These are phyloP conservation scores for Daldinia sp. DNA, from an alignment of 2,329 filamentous ascomycete species.

Conservation along the genomic window DNA sequence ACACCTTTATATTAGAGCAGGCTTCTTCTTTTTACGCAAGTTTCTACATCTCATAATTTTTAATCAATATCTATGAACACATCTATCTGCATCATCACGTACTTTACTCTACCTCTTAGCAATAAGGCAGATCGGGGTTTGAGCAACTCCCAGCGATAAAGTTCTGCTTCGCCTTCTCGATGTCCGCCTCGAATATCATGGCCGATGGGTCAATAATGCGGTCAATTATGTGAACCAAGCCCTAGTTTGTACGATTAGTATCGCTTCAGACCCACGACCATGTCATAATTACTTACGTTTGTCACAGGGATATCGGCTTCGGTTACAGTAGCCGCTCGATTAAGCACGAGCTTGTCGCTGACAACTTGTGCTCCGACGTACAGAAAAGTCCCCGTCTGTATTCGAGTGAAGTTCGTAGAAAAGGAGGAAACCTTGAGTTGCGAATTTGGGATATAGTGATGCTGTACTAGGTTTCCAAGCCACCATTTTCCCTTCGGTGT, in stretches of 20 bases:
- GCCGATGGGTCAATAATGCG: conserved; percentile 40
- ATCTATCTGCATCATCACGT: no score
- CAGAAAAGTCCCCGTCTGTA: conserved; percentile 42
- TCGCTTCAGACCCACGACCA: no score
- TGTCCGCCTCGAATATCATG: conserved; percentile 40
- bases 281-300: conserved; percentile 26
- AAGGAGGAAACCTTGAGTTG: conserved; percentile 34
- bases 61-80: no score
- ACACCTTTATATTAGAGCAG: conserved; percentile 39
- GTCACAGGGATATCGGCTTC: conserved; percentile 29
- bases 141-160: conserved; percentile 44
- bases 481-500: conserved; percentile 44
- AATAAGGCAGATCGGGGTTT: conserved; percentile 40
- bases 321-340: conserved; percentile 34
- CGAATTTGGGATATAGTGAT: conserved; percentile 42
- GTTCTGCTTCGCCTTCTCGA: conserved; percentile 35
- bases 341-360: conserved; percentile 34
- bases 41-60: neutral
- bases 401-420: conserved; percentile 35
- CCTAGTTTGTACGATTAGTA: conserved; percentile 18
- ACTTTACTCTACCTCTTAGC: conserved; percentile 31
- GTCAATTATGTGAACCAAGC: conserved; percentile 41
- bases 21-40: neutral
- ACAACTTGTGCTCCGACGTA: conserved; percentile 38
- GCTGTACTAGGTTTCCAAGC: conserved; percentile 37